Evolutionary conservation across 2,329 filamentous ascomycete genomes (phyloP), one percentile per base, ranked within the genome.

Genomic region (Monilinia aucupariae): DNA sequence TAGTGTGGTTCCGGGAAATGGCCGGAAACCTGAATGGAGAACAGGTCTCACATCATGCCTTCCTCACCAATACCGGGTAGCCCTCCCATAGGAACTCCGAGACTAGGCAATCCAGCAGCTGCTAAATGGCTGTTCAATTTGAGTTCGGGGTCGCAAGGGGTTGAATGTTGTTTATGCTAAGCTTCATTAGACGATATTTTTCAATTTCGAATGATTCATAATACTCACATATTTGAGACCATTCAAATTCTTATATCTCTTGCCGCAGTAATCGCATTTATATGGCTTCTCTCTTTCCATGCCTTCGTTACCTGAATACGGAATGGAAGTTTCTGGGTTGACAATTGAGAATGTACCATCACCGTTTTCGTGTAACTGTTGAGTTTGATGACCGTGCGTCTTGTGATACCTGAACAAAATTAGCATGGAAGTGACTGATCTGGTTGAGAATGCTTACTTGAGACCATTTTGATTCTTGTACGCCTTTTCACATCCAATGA

Each of bases 231-330:
- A 99, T 85, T 99, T 99, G 66, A 99, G 84, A 8, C 94, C 94
- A 76, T 99, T 99, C 65, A 99, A 77, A 74, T 99, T 99, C 86
- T 99, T 99, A 79, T 99, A 99, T 59, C 94, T 89, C 80, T 99
- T 99, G 71, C 93, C 92, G 74, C 94, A 99, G 13, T 92, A 89
- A 68, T 97, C 92, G 76, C 94, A 99, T 73, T 92, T 92, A 75
- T 97, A 97, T 3, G 94, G 94, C 80, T 99, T 99, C 79, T 97
- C 93, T 76, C 97, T 99, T 78, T 99, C 94, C 94, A 99, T 99
- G n/a, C 94, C 94, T 43, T 96, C 81, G 0, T 94, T 97, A 39
- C 94, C 94, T 0, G 94, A 94, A 68, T 97, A 99, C 0, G 94
- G 94, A 1, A 91, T 85, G 34, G 90, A 94, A 0, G 94, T 97